phyloP scores from a whole-genome alignment of 805 yeast species.

The Candida suzukii region DNA sequence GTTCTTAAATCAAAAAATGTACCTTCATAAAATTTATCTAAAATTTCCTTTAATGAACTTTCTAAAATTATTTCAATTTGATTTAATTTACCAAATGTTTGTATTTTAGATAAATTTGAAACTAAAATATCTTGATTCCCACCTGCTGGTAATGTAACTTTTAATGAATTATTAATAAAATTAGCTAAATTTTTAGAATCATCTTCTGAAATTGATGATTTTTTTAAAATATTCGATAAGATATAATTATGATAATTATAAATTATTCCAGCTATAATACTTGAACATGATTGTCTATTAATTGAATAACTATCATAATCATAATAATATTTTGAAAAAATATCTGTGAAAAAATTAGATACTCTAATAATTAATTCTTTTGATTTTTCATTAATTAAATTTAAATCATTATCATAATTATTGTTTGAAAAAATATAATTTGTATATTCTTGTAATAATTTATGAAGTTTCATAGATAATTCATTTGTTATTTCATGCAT shows the following conservation, averaged over 20 bases:
- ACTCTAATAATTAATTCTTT: slow-evolving; percentile 7
- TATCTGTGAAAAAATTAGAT: slow-evolving; percentile 5
- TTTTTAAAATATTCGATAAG: slow-evolving; percentile 10
- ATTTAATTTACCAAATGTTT: slow-evolving; percentile 20
- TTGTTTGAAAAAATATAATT: slow-evolving; percentile 11
- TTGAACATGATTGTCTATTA: slow-evolving; percentile 15
- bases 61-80: slow-evolving; percentile 20
- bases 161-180: slow-evolving; percentile 4
- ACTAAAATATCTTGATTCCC: background rate
- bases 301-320: slow-evolving; percentile 5
- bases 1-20: slow-evolving; percentile 42
- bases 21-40: slow-evolving; percentile 45
- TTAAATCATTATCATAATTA: slow-evolving; percentile 9
- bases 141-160: background rate
- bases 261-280: slow-evolving; percentile 10
- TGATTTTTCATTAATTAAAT: slow-evolving; percentile 4
- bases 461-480: slow-evolving; percentile 4
- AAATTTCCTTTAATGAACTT: slow-evolving; percentile 36
- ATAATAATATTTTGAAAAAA: slow-evolving; percentile 8
- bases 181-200: slow-evolving; percentile 20
- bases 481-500: slow-evolving; percentile 6
- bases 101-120: slow-evolving; percentile 10
- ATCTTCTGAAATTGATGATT: slow-evolving; percentile 25
- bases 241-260: slow-evolving; percentile 12
- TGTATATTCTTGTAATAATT: slow-evolving; percentile 11